phyloP scores from a whole-genome alignment of 495 filamentous ascomycete species.

The Lophium mytilinum region DNA sequence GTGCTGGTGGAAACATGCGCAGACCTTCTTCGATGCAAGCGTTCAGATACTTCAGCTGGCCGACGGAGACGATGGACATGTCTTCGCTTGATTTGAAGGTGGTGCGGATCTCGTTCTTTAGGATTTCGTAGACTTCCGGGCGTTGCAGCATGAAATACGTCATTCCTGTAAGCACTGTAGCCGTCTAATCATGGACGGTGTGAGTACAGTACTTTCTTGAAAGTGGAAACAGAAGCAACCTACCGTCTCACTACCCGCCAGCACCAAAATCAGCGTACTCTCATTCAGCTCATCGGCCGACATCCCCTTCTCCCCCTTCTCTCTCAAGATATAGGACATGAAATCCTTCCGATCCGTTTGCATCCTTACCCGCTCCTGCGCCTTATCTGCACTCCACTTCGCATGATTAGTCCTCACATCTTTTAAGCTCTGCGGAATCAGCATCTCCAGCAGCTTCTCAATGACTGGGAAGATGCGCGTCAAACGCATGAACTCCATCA shows the following conservation, averaged over 20 bases:
- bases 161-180: background rate
- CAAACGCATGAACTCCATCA: slow-evolving; percentile 1
- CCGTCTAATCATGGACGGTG: background rate
- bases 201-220: background rate
- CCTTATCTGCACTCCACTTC: slow-evolving; percentile 1
- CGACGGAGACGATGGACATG: slow-evolving; percentile 30
- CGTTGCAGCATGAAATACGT: background rate
- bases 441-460: background rate
- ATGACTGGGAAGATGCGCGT: background rate
- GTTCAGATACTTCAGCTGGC: slow-evolving; percentile 35
- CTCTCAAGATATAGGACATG: slow-evolving; percentile 3
- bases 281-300: background rate
- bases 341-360: slow-evolving; percentile 16
- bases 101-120: slow-evolving; percentile 22
- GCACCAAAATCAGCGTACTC: background rate
- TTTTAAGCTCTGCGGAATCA: background rate
- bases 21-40: slow-evolving; percentile 46
- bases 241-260: background rate
- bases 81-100: slow-evolving; percentile 20
- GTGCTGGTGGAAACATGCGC: slow-evolving; percentile 46
- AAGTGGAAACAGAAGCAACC: background rate
- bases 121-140: slow-evolving; percentile 4
- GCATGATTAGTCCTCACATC: background rate
- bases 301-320: slow-evolving; percentile 11
- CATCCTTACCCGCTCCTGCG: background rate